phyloP scores from a whole-genome alignment of 2,329 filamentous ascomycete species.

The Cladosporium sp. region DNA sequence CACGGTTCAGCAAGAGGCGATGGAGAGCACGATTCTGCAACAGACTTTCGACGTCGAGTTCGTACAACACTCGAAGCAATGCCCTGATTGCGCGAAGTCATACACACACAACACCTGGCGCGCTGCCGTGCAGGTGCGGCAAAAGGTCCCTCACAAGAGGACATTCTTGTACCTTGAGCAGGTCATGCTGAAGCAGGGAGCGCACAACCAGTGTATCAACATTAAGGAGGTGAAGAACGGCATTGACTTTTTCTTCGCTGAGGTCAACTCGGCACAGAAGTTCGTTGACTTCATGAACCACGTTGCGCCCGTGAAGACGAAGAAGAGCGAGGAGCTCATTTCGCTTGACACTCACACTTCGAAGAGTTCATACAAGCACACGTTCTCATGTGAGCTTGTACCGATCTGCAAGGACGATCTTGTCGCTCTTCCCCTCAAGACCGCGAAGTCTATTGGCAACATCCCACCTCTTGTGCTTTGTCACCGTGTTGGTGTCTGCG shows the following conservation, averaged over 20 bases:
- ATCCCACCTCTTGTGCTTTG: constrained; percentile 83
- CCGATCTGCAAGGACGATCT: constrained; percentile 97
- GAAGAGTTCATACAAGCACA: constrained; percentile 90
- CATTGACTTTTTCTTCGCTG: constrained; percentile 90
- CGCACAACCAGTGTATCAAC: constrained; percentile 90
- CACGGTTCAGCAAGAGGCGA: constrained; percentile 74
- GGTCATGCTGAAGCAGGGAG: constrained; percentile 88
- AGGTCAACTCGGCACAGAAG: constrained; percentile 84
- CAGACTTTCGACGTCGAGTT: constrained; percentile 95
- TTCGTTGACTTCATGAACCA: constrained; percentile 88
- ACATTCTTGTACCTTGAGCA: constrained; percentile 83
- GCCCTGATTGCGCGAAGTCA: constrained; percentile 89
- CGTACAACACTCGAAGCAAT: constrained; percentile 85
- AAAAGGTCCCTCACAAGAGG: constrained; percentile 95
- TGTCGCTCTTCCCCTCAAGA: constrained; percentile 82
- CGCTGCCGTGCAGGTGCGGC: constrained; percentile 87
- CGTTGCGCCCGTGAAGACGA: constrained; percentile 70
- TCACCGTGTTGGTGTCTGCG: constrained; percentile 78
- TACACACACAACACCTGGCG: constrained; percentile 96
- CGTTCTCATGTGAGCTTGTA: constrained; percentile 80
- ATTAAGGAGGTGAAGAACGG: constrained; percentile 97
- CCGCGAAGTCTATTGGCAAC: constrained; percentile 83
- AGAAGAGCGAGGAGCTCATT: constrained; percentile 89
- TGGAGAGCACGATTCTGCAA: constrained; percentile 68
- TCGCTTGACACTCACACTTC: constrained; percentile 89